phyloP scores from a whole-genome alignment of 345 rosid genomes.

The Arabis alpina region DNA sequence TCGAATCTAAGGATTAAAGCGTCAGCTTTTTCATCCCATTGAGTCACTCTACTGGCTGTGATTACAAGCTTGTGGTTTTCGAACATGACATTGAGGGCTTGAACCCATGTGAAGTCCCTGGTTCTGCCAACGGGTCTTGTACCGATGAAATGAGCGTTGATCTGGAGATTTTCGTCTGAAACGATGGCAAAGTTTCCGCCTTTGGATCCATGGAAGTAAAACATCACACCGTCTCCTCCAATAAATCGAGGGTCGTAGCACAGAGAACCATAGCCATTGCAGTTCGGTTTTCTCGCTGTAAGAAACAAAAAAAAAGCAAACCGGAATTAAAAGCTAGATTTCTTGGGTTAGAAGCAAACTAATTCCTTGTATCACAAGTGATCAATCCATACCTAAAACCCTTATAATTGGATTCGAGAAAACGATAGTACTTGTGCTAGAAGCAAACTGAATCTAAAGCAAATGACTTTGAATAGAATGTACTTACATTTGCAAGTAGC shows the following conservation, averaged over 20 bases:
- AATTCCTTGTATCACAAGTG: background rate
- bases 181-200: constrained; percentile 88
- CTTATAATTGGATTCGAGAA: background rate
- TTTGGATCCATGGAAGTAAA: constrained; percentile 85
- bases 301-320: constrained; percentile 10
- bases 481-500: constrained; percentile 81
- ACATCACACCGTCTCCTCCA: constrained; percentile 88
- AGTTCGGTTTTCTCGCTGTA: constrained; percentile 75
- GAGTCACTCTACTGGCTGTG: constrained; percentile 56
- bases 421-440: background rate
- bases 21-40: constrained; percentile 65
- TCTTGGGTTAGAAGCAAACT: constrained; percentile 9
- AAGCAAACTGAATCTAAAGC: background rate
- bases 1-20: constrained; percentile 61
- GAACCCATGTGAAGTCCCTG: constrained; percentile 93
- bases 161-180: constrained; percentile 74
- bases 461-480: background rate
- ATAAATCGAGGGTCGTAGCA: constrained; percentile 87
- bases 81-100: constrained; percentile 75
- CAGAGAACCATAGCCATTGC: constrained; percentile 78
- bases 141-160: constrained; percentile 90
- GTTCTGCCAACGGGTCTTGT: constrained; percentile 75
- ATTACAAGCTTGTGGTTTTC: constrained; percentile 67
- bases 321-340: background rate
- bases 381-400: background rate